Evolutionary conservation across 805 yeast genomes (phyloP).

Genomic region (Saturnispora silvae): DNA sequence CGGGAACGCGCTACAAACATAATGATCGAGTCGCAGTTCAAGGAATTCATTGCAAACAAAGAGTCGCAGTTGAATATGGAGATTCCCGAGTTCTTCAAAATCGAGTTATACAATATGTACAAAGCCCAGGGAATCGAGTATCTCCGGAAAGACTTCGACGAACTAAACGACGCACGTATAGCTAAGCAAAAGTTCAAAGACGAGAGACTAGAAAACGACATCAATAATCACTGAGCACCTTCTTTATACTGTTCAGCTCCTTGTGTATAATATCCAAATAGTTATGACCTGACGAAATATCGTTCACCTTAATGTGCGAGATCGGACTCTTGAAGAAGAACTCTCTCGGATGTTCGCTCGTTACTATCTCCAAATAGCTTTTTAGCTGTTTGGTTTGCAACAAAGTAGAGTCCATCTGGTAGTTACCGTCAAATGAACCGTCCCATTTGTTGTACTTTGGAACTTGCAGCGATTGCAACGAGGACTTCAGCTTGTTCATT

Average conservation of each 20-base stretch:
- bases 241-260: conserved; percentile 16
- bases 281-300: conserved; percentile 13
- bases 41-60: conserved; percentile 22
- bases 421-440: conserved; percentile 9
- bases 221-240: neutral
- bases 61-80: conserved; percentile 22
- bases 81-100: conserved; percentile 22
- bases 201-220: conserved; percentile 5
- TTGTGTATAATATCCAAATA: conserved; percentile 21
- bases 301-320: conserved; percentile 12
- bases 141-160: conserved; percentile 17
- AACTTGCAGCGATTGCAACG: conserved; percentile 20
- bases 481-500: conserved; percentile 22
- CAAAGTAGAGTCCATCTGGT: conserved; percentile 28
- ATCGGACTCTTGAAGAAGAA: conserved; percentile 22
- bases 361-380: conserved; percentile 23
- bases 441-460: conserved; percentile 18
- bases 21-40: conserved; percentile 18
- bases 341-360: conserved; percentile 27
- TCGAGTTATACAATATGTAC: conserved; percentile 18
- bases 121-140: conserved; percentile 17
- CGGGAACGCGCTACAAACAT: conserved; percentile 20
- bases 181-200: conserved; percentile 14
- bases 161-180: conserved; percentile 17
- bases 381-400: conserved; percentile 25